Conservation (phyloP, 495 filamentous ascomycete species). For the Neurospora tetraspora region DNA sequence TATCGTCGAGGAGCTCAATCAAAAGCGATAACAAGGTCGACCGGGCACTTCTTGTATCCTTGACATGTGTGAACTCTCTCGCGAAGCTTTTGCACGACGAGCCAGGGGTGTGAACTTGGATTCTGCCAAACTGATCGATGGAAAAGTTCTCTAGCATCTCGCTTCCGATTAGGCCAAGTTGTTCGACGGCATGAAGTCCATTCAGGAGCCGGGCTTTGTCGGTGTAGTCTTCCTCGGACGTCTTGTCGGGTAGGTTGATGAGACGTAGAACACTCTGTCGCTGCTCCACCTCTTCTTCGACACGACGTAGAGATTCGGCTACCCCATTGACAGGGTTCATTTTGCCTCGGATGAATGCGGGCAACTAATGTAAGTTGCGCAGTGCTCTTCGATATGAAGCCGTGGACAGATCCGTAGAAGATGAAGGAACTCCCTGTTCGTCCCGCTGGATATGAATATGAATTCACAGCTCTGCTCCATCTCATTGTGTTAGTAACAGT, state of each 20-base stretch:
- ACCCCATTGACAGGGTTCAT: background rate
- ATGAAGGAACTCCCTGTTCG: background rate
- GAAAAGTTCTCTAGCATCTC: background rate
- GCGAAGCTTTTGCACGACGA: background rate
- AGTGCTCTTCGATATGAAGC: background rate
- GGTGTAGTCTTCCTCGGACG: background rate
- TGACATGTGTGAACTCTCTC: background rate
- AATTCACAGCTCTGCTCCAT: background rate
- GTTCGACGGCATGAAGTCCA: background rate
- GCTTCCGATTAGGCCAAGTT: slow-evolving; percentile 1
- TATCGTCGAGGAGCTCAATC: background rate
- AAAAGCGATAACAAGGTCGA: background rate
- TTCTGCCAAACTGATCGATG: background rate
- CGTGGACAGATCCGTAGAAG: background rate
- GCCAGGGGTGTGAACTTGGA: background rate
- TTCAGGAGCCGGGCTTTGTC: background rate
- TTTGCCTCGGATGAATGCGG: background rate
- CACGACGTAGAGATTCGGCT: background rate
- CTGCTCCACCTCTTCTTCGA: background rate
- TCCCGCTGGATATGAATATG: background rate
- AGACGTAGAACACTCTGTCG: background rate
- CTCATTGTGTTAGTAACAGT: background rate
- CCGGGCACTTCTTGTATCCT: background rate
- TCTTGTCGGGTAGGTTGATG: background rate
- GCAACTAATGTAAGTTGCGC: background rate